These are phyloP conservation scores for Chimonanthus praecox DNA, from an alignment of 164 flowering plant species.

Conservation along the genomic window DNA sequence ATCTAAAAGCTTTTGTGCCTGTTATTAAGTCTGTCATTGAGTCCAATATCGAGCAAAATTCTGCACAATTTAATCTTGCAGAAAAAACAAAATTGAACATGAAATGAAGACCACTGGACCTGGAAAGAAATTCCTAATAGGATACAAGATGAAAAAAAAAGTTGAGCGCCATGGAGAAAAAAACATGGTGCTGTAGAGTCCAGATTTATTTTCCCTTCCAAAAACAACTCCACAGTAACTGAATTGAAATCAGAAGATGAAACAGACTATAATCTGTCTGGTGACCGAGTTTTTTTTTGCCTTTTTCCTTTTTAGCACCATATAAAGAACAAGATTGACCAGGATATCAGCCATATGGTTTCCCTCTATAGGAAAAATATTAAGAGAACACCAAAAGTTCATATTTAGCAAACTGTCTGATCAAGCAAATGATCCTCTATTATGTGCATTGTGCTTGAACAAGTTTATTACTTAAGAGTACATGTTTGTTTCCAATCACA, in stretches of 20 bases:
- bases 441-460: background rate
- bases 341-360: background rate
- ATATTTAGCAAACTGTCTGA: background rate
- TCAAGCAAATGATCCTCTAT: background rate
- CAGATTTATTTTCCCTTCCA: no score
- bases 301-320: no score
- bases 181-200: background rate
- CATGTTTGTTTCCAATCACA: no score
- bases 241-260: background rate
- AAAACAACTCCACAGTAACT: background rate
- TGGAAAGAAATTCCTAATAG: no score
- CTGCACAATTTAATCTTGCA: background rate
- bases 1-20: slow-evolving; percentile 79
- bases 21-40: slow-evolving; percentile 34
- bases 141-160: no score
- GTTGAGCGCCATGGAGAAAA: background rate
- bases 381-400: background rate
- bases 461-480: no score
- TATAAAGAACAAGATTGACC: background rate
- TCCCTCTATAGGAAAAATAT: background rate
- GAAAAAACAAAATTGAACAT: background rate
- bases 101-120: background rate
- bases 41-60: background rate
- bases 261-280: background rate
- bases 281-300: no score